Conservation (phyloP, 129 eudicot genomes). For the Centaurea solstitialis region DNA sequence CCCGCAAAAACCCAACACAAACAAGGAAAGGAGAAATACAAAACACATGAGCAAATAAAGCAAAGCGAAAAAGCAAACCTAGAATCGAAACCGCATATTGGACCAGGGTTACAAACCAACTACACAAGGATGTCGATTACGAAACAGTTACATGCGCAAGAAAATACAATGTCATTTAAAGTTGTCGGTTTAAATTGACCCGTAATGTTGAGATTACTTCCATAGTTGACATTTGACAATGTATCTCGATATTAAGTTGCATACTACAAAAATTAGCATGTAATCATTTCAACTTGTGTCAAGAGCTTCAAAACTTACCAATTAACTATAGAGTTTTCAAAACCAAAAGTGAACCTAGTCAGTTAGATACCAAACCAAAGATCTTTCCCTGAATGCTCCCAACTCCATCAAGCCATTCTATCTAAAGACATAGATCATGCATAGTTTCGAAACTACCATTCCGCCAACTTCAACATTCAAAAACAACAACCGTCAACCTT, state of each 20-base stretch:
- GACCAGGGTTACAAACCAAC: no score
- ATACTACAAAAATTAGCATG: not conserved
- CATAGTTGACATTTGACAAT: not conserved
- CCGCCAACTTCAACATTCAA: not conserved
- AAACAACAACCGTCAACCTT: not conserved
- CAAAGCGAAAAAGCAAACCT: no score
- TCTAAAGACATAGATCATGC: not conserved
- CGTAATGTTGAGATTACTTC: not conserved
- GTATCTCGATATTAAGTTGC: not conserved
- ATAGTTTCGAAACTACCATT: not conserved
- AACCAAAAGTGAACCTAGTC: not conserved
- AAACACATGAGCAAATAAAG: no score
- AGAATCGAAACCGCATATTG: no score
- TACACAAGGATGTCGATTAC: no score
- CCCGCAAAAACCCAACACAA: no score
- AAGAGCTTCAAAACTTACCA: not conserved
- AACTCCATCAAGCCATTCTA: not conserved
- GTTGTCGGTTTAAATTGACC: not conserved
- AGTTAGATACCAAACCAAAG: not conserved
- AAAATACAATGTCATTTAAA: not conserved
- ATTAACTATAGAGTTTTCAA: not conserved
- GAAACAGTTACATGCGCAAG: no score
- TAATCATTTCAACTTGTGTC: not conserved
- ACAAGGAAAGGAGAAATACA: no score
- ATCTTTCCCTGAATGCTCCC: not conserved